A percentile compares a stretch with the other conserved stretches of the same genome.
Evolutionary conservation across 805 yeast species (phyloP).

Genomic region (Sungouiella blattae): DNA sequence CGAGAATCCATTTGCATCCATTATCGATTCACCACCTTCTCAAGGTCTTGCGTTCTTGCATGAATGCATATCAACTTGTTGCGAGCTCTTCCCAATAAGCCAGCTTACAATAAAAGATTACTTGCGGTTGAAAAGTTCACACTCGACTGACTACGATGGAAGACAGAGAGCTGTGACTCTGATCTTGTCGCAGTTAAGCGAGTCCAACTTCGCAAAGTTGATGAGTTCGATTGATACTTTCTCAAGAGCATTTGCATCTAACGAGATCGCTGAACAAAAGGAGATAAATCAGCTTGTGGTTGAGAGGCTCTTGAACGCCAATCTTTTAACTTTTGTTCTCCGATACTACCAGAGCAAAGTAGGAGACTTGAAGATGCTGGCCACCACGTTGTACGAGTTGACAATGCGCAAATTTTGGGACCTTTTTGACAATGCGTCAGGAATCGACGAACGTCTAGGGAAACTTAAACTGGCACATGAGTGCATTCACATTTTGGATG

Average conservation of each 20-base stretch:
- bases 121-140: constrained; percentile 22
- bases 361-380: constrained; percentile 7
- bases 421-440: constrained; percentile 25
- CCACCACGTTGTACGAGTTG: constrained; percentile 13
- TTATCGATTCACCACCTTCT: too few species aligned
- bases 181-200: constrained; percentile 22
- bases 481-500: constrained; percentile 27
- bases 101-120: constrained; percentile 30
- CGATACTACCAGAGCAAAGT: constrained; percentile 10
- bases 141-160: constrained; percentile 5
- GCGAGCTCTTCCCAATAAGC: constrained; percentile 30
- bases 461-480: constrained; percentile 21
- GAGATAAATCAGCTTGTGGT: constrained; percentile 21
- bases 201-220: constrained; percentile 20
- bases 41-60: constrained; percentile 17
- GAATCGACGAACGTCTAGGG: constrained; percentile 33
- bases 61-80: constrained; percentile 26
- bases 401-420: constrained; percentile 32
- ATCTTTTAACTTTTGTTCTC: constrained; percentile 24
- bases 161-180: constrained; percentile 26
- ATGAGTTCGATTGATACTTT: constrained; percentile 19
- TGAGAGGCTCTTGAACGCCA: constrained; percentile 26
- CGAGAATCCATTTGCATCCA: constrained; percentile 12
- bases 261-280: constrained; percentile 5
- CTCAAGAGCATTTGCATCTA: constrained; percentile 17